Percentiles rank a stretch among this genome's conserved stretches.
These are phyloP conservation scores for Leccinum imitatum DNA, from an alignment of 768 basidiomycete species.

Conservation along the genomic window DNA sequence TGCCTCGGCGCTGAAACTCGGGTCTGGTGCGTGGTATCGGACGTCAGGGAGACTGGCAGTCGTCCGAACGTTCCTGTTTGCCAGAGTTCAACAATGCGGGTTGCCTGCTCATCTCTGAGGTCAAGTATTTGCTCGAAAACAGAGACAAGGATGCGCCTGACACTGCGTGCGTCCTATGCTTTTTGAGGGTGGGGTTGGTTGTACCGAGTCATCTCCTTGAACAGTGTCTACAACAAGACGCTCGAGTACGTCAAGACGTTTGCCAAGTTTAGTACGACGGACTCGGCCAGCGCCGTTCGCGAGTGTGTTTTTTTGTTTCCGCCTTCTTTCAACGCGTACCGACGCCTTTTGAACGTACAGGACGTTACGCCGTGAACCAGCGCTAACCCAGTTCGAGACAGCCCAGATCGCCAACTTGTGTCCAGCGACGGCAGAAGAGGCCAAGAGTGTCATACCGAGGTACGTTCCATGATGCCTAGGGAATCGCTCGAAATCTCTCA, in stretches of 20 bases:
- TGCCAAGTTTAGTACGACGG: conserved; percentile 84
- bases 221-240: conserved; percentile 90
- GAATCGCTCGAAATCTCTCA: not conserved
- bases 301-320: conserved; percentile 46
- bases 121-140: conserved; percentile 87
- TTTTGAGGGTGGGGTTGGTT: not conserved
- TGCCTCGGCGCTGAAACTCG: conserved; percentile 80
- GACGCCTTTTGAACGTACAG: conserved; percentile 36
- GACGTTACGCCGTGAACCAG: conserved; percentile 74
- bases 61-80: not conserved
- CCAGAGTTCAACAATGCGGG: conserved; percentile 90
- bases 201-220: not conserved
- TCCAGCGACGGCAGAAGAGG: conserved; percentile 85
- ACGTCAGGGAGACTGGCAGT: too few relatives aligned
- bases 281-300: conserved; percentile 83
- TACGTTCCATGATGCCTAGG: conserved; percentile 24
- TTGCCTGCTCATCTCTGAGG: conserved; percentile 88
- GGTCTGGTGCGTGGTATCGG: conserved; percentile 48
- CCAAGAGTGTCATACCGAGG: conserved; percentile 91
- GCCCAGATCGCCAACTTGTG: conserved; percentile 92
- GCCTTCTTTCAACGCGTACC: not conserved
- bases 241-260: conserved; percentile 90
- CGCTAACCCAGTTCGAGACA: conserved; percentile 85
- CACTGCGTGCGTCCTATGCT: conserved; percentile 57
- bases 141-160: conserved; percentile 86